Conservation (phyloP, 2,329 filamentous ascomycete species). For the Phialophora verrucosa region DNA sequence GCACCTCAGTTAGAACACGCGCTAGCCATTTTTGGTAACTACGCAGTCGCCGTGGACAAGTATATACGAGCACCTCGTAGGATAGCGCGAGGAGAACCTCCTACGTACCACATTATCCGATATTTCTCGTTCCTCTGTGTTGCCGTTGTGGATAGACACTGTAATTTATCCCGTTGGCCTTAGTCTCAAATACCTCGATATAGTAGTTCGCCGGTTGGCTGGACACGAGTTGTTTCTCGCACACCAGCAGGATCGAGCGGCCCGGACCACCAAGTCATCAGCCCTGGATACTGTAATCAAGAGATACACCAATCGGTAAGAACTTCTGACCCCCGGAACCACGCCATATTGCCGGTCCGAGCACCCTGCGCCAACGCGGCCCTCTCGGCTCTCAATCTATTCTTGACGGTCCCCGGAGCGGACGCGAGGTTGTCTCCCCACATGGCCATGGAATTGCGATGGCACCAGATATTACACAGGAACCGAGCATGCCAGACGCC, state of each 20-base stretch:
- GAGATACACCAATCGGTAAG: background rate
- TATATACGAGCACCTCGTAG: no score
- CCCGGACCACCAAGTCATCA: background rate
- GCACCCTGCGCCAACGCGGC: background rate
- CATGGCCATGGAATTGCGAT: constrained; percentile 1
- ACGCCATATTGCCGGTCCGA: background rate
- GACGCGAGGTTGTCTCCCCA: background rate
- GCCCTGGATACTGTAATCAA: background rate
- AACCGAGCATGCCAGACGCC: background rate
- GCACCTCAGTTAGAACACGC: no score
- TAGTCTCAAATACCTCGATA: no score
- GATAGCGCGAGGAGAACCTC: no score
- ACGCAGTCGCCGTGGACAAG: no score
- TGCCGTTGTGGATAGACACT: no score
- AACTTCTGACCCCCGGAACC: background rate
- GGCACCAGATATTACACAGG: background rate
- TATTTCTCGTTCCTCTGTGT: no score
- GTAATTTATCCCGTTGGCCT: no score
- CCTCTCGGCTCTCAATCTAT: background rate
- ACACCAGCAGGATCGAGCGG: background rate
- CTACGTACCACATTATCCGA: no score
- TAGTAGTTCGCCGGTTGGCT: no score
- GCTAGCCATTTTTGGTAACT: no score
- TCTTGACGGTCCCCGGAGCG: background rate
- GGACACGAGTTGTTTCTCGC: background rate